phyloP scores from a whole-genome alignment of 129 eudicot species.

The Tagetes erecta region DNA sequence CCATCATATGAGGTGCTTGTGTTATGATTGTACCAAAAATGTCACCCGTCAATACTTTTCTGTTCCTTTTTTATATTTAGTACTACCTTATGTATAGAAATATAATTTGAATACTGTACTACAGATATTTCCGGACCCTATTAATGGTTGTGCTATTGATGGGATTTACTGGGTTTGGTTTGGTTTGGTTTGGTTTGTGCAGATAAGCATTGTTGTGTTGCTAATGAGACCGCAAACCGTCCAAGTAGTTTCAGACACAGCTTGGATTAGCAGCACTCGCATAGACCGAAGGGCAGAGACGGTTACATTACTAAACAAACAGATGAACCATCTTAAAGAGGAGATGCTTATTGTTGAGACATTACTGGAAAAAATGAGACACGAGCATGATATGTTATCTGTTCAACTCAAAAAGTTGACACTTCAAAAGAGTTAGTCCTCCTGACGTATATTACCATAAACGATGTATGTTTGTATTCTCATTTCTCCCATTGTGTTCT shows the following conservation, averaged over 20 bases:
- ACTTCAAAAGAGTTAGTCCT: constrained; percentile 29
- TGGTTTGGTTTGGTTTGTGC: constrained; percentile 18
- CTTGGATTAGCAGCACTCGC: constrained; percentile 33
- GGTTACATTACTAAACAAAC: constrained; percentile 51
- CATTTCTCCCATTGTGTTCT: not conserved
- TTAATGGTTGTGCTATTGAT: too few relatives aligned
- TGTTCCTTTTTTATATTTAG: not conserved
- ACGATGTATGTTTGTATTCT: constrained; percentile 12
- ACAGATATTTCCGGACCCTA: not conserved
- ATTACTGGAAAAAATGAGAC: constrained; percentile 65
- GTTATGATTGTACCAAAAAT: not conserved
- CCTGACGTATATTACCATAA: not conserved
- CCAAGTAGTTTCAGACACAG: constrained; percentile 64
- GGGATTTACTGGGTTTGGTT: not conserved
- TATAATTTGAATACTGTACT: not conserved
- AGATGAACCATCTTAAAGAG: constrained; percentile 63
- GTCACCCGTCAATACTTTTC: not conserved
- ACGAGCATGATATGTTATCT: constrained; percentile 59
- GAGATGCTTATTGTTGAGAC: constrained; percentile 79
- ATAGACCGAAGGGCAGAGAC: constrained; percentile 48
- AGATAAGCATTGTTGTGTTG: constrained; percentile 80
- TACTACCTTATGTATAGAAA: not conserved
- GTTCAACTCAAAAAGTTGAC: constrained; percentile 58
- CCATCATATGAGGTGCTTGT: not conserved
- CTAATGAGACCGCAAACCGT: constrained; percentile 72